Percentiles rank a stretch among this genome's conserved stretches.
phyloP scores from a whole-genome alignment of 2,329 filamentous ascomycete species.

The Colletotrichum lupini region DNA sequence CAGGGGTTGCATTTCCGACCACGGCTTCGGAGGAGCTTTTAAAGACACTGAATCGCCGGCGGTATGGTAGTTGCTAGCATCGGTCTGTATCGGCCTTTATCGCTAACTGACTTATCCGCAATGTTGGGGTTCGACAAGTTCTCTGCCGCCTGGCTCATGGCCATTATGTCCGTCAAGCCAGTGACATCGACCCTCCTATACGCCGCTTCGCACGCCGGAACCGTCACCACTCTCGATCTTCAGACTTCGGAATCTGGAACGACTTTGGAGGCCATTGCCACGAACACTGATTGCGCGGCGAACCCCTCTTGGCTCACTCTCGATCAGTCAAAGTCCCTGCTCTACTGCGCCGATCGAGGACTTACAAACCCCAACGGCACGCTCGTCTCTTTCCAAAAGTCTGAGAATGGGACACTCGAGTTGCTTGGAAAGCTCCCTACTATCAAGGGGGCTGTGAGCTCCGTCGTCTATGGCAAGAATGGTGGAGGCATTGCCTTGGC shows the following conservation, averaged over 20 bases:
- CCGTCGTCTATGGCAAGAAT: slow-evolving; percentile 32
- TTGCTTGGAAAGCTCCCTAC: slow-evolving; percentile 30
- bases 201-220: slow-evolving; percentile 60
- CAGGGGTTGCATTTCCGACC: slow-evolving; percentile 25
- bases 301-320: slow-evolving; percentile 36
- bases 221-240: slow-evolving; percentile 59
- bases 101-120: neutral
- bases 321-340: slow-evolving; percentile 30
- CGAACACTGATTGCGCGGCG: slow-evolving; percentile 33
- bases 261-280: slow-evolving; percentile 18
- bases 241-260: slow-evolving; percentile 3
- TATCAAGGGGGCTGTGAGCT: slow-evolving; percentile 36
- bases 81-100: neutral
- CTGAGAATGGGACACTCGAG: slow-evolving; percentile 19
- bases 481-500: slow-evolving; percentile 35
- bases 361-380: slow-evolving; percentile 26
- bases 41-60: slow-evolving; percentile 3
- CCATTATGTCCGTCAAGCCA: slow-evolving; percentile 36
- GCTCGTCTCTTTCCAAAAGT: slow-evolving; percentile 34
- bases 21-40: neutral
- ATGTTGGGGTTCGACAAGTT: slow-evolving; percentile 19
- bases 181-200: slow-evolving; percentile 55
- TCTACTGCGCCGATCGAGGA: slow-evolving; percentile 33
- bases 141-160: slow-evolving; percentile 12
- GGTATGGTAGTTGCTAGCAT: no score